Evolutionary conservation across 164 flowering plant species (phyloP), one percentile per base, ranked within the genome.

Genomic region (Chimonanthus salicifolius): DNA sequence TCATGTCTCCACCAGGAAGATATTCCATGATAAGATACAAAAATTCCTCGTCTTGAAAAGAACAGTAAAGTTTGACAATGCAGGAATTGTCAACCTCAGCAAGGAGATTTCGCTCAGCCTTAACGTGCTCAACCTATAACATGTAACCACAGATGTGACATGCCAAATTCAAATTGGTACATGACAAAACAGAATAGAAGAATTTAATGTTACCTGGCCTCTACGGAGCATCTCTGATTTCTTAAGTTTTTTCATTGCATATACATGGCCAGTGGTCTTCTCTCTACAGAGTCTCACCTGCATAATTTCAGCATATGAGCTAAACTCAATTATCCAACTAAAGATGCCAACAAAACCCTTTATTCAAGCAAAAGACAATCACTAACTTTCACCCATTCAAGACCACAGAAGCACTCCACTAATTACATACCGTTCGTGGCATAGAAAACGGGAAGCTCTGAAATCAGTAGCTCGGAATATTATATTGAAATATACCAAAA

Each of bases 1-100:
- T 86, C 85, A 86, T 83, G 70, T 86, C 88, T 46, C 88, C 88
- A 51, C 88, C 88, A 72, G 88, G 86, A 70, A 85, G 85, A 76
- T 85, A 85, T 73, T 85, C 86, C 87, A 85, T 85, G 47, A 85
- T 78, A 48, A 85, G 83, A 80, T 85, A 85, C 58, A 85, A 68
- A 78, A 67, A 85, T 45, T 86, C 88, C 67, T 78, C 80, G 78
- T 86, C 88, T 73, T 86, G 88, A 73, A 86, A 86, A 50, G 88
- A 86, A 72, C 84, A 86, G 75, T 81, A 86, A n/a, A 86, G 81
- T 67, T 84, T 84, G 51, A 86, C 88, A 64, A 86, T 84, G 79
- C 83, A 86, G 71, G 71, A 43, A 72, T 87, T 84, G 70, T 82
- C 88, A 72, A 86, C 87, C 79, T 86, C 88, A 58, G 88, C 88